Evolutionary conservation across 352 stramenopile species (phyloP), one percentile per base, ranked within the genome.

Genomic region (Pelagophyceae sp.): DNA sequence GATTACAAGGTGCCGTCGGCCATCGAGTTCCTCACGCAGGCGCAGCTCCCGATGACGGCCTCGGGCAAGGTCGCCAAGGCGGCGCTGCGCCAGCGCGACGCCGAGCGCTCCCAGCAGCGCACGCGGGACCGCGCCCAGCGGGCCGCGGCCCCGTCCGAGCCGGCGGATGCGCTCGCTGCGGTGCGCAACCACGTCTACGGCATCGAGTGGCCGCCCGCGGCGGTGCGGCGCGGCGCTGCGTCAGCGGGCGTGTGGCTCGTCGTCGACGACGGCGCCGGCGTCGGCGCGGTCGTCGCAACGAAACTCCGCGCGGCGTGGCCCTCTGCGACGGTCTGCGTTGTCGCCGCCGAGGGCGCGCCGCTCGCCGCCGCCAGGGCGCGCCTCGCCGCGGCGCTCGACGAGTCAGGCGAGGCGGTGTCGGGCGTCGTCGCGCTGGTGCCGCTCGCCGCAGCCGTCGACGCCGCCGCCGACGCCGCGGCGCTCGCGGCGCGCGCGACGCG

Each of bases 1-100:
- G 67, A 74, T 37, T 74, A 33, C 67, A 74, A 74, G 38, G 67
- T 74, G 11, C 67, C 67, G 1, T 58, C 67, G 38, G 1, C 17
- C 38, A 58, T 74, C 33, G 67, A 74, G 1, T 58, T 74, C 2
- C 11, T 67, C 58, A 27, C 15, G 11, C 1, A n/a, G 67, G 61
- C 29, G 3, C 3, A 37, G 3, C 67, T 74, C 6, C 67, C 67
- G 25, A 51, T 74, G 35, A 74, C 67, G 35, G 67, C 35, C 35
- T 74, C 67, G 67, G 67, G 67, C 33, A 74, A 74, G 67, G 67
- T 74, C 23, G 67, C 67, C 23, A 74, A 74, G 67, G 67, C 67
- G 15, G 1, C 3, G 38, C 67, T 74, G 1, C 25, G 33, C 19
- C 51, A 74, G 37, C 33, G n/a, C 2, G 67, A 74, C 38, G 29